Evolutionary conservation across 371 early-diverging fungal species (phyloP), one percentile per base, ranked within the genome.

Genomic region (Haplosporangium sp.): DNA sequence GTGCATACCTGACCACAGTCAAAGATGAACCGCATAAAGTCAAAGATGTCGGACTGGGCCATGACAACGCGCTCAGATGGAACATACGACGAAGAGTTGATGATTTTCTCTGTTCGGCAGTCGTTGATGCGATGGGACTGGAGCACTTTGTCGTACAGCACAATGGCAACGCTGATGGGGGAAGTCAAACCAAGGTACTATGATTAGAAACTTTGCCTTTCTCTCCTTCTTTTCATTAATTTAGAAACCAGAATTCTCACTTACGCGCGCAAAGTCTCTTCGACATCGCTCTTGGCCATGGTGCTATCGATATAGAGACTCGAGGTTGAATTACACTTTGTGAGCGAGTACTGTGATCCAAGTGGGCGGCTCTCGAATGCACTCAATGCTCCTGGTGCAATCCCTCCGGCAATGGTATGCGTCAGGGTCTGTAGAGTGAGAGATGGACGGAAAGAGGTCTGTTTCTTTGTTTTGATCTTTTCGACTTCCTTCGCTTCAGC

Each of bases 1-100:
- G 37, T 42, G 7, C 50, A 18, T 85, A 86, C 87, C 74, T 82
- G 82, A 23, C 86, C 86, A 62, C 85, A 83, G 50, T 86, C 86
- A 80, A 89, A 84, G 43, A 89, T 77, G 58, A 77, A 77, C 16
- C 77, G 63, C 72, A 77, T 77, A 55, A 77, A 74, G 45, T 80
- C 80, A 74, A 80, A 80, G 60, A 80, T 73, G 45, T 77, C 72
- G 37, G 72, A 63, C 13, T 64, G 72, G n/a, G 68, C 57, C 77
- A 77, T 77, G 29, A 61, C 21, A 10, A 77, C 77, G 8, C 59
- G 67, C 20, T 71, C 68, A 0, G 77, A 67, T 14, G 71, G 62
- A 8, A 61, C 53, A 53, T 71, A 77, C 0, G 77, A 77, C 2
- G 77, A 67, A 4, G 72, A 77, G 50, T 77, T 77, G 55, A 77